Percentiles rank a stretch among this genome's conserved stretches.
phyloP scores from a whole-genome alignment of 306 rosid species.

The Vigna hirtella region DNA sequence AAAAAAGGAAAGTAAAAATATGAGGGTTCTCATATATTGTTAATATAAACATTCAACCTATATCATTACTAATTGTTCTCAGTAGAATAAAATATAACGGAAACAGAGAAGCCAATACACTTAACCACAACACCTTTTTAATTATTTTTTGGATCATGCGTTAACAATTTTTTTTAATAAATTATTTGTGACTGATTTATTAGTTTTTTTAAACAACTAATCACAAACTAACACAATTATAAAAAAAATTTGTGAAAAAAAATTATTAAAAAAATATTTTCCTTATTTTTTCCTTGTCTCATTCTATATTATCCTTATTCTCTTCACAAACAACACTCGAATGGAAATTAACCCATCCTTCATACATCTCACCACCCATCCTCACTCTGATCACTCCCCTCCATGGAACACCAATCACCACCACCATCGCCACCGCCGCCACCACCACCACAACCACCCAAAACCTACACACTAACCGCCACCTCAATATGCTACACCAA shows the following conservation, averaged over 20 bases:
- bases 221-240: too few relatives aligned
- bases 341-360: background rate
- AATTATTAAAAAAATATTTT: too few relatives aligned
- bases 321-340: conserved; percentile 25
- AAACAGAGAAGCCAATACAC: background rate
- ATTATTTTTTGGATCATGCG: background rate
- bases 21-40: too few relatives aligned
- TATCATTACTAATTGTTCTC: background rate
- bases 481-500: conserved; percentile 77
- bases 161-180: too few relatives aligned
- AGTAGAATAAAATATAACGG: background rate
- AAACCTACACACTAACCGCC: conserved; percentile 73
- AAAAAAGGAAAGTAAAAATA: too few relatives aligned
- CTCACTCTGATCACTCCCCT: background rate
- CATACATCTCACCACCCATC: background rate
- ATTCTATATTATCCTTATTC: conserved; percentile 26
- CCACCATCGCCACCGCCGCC: conserved; percentile 13
- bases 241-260: too few relatives aligned
- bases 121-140: background rate
- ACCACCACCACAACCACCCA: conserved; percentile 41
- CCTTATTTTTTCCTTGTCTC: background rate
- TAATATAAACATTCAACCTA: too few relatives aligned
- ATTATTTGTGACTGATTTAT: too few relatives aligned
- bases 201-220: too few relatives aligned
- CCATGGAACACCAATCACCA: conserved; percentile 58